Conservation (phyloP, 1,284 basidiomycete genomes). For the Peniophora sp. region DNA sequence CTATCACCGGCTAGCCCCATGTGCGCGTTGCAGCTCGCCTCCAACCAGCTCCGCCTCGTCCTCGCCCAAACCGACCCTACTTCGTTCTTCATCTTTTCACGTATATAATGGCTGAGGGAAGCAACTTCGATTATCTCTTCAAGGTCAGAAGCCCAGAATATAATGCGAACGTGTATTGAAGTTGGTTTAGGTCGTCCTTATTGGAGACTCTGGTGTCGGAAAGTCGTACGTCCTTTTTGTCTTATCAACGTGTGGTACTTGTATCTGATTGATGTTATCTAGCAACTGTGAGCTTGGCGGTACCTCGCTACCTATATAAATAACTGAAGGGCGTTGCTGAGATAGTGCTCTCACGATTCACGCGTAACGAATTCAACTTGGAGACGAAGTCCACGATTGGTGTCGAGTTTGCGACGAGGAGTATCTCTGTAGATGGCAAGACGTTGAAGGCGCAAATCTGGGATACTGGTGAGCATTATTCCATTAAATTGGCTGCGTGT, state of each 20-base stretch:
- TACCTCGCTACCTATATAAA: background rate
- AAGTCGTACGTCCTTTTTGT: slow-evolving; percentile 70
- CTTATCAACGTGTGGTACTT: background rate
- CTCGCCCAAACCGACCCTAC: background rate
- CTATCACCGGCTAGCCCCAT: too few species aligned
- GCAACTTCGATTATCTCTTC: slow-evolving; percentile 93
- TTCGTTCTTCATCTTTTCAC: background rate
- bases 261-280: background rate
- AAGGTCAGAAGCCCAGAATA: slow-evolving; percentile 50
- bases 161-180: slow-evolving; percentile 5
- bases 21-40: background rate
- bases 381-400: slow-evolving; percentile 99
- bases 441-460: slow-evolving; percentile 99
- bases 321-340: slow-evolving; percentile 1
- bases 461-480: slow-evolving; percentile 75
- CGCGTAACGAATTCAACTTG: slow-evolving; percentile 98
- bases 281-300: slow-evolving; percentile 25
- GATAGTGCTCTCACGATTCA: slow-evolving; percentile 88
- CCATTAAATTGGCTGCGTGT: background rate
- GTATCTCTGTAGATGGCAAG: slow-evolving; percentile 93
- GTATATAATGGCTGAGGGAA: slow-evolving; percentile 70
- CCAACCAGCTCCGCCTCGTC: background rate
- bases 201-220: slow-evolving; percentile 98
- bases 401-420: slow-evolving; percentile 97
- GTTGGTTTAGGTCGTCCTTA: slow-evolving; percentile 76